phyloP scores from a whole-genome alignment of 2,329 filamentous ascomycete species.

The Monilinia vaccinii-corymbosi region DNA sequence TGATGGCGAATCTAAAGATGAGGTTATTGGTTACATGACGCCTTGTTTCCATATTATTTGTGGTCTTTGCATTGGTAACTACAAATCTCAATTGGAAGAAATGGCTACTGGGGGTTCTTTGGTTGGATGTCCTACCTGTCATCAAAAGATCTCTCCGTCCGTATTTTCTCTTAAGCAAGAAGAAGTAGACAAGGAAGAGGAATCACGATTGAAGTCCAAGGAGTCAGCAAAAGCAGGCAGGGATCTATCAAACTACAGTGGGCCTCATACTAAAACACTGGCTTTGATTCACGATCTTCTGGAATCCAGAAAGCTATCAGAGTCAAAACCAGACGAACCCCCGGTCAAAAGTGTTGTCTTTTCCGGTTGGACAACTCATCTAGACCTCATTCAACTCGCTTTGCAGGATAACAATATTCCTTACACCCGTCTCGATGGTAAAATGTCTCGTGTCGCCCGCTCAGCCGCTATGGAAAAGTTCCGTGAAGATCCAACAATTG shows the following conservation, averaged over 20 bases:
- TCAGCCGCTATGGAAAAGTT: constrained; percentile 70
- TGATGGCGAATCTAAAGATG: constrained; percentile 46
- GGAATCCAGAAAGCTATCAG: constrained; percentile 52
- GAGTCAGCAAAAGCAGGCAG: constrained; percentile 43
- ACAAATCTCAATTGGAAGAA: constrained; percentile 44
- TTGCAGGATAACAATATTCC: constrained; percentile 57
- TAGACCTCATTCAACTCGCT: constrained; percentile 84
- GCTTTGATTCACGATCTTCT: constrained; percentile 70
- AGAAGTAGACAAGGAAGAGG: constrained; percentile 26
- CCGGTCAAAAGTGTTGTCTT: constrained; percentile 93
- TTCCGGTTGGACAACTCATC: constrained; percentile 89
- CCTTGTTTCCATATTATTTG: constrained; percentile 85
- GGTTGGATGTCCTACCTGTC: constrained; percentile 58
- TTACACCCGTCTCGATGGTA: constrained; percentile 80
- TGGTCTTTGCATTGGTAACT: constrained; percentile 55
- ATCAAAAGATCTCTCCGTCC: constrained; percentile 49
- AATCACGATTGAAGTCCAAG: constrained; percentile 21
- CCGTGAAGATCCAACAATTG: constrained; percentile 59
- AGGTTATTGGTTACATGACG: constrained; percentile 70
- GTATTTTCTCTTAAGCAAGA: constrained; percentile 57
- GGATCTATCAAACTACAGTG: constrained; percentile 59
- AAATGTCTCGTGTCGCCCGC: constrained; percentile 69
- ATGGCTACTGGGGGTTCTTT: constrained; percentile 34
- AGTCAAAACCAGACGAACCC: constrained; percentile 43
- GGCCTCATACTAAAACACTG: constrained; percentile 86